A percentile compares a stretch with the other conserved stretches of the same genome.
These are phyloP conservation scores for Handroanthus guayacan DNA, from an alignment of 257 asterid genomes.

Conservation along the genomic window DNA sequence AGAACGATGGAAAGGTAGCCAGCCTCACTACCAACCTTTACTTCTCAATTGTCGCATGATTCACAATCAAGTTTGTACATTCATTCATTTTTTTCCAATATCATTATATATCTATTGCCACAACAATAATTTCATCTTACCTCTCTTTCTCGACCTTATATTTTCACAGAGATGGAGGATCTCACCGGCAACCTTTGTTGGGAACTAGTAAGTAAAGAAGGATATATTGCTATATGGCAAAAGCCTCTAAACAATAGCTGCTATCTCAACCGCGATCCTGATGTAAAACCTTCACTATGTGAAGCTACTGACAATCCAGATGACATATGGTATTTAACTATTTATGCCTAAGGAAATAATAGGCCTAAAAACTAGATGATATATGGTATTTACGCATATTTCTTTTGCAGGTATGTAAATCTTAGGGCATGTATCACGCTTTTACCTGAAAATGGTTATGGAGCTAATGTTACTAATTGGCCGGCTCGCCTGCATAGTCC, in stretches of 20 bases:
- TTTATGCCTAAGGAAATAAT: background rate
- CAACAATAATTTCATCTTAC: background rate
- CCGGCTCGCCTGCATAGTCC: conserved; percentile 71
- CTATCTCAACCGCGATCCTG: conserved; percentile 53
- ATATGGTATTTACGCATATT: background rate
- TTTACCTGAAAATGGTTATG: conserved; percentile 63
- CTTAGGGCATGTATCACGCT: conserved; percentile 55
- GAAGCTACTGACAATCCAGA: conserved; percentile 55
- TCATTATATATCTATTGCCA: background rate
- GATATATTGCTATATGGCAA: conserved; percentile 61
- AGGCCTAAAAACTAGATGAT: background rate
- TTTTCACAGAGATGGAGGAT: conserved; percentile 57
- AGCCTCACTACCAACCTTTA: conserved; percentile 7
- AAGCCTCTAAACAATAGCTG: conserved; percentile 64
- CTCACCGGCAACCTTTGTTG: conserved; percentile 60
- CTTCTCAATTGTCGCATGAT: background rate
- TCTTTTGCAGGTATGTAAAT: conserved; percentile 50
- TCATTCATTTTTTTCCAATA: background rate
- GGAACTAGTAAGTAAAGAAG: conserved; percentile 60
- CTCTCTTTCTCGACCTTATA: conserved; percentile 4
- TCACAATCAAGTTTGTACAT: background rate
- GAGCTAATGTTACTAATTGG: conserved; percentile 60
- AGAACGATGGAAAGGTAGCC: conserved; percentile 61
- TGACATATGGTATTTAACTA: conserved; percentile 67
- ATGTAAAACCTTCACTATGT: conserved; percentile 52